These are phyloP conservation scores for Trypanosoma brucei DNA, from an alignment of 208 protist genomes.

Conservation along the genomic window DNA sequence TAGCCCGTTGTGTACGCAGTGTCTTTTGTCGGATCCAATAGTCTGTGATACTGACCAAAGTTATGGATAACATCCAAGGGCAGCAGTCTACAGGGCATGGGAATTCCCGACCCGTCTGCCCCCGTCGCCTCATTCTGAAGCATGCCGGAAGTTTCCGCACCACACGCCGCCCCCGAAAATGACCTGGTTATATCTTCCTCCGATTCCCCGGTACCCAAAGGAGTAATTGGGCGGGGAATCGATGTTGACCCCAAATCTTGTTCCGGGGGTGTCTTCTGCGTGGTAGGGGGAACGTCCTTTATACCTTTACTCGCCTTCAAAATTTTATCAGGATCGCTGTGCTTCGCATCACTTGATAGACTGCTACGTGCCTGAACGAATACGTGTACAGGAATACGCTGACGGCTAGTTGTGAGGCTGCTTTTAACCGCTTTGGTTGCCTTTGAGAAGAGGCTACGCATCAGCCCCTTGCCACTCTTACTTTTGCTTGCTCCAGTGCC, in stretches of 20 bases:
- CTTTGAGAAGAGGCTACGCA: conserved; percentile 49
- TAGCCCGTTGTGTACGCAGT: conserved; percentile 10
- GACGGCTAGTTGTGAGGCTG: conserved; percentile 20
- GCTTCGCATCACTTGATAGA: conserved; percentile 14
- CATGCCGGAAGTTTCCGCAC: neutral
- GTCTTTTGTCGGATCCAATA: conserved; percentile 31
- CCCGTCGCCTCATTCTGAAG: conserved; percentile 10
- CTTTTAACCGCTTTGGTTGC: conserved; percentile 65
- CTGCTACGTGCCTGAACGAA: conserved; percentile 32
- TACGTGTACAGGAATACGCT: conserved; percentile 15
- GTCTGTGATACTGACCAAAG: conserved; percentile 58
- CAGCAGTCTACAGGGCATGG: conserved; percentile 30
- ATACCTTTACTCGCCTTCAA: conserved; percentile 9
- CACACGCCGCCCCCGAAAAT: neutral
- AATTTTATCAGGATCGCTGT: conserved; percentile 14
- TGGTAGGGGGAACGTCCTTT: neutral
- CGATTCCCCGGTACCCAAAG: neutral
- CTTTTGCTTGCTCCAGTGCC: conserved; percentile 7
- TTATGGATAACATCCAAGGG: conserved; percentile 66
- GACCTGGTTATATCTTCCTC: conserved; percentile 3
- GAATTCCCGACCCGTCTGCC: conserved; percentile 10
- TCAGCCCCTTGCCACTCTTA: conserved; percentile 9
- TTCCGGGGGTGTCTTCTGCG: neutral
- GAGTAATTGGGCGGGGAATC: neutral
- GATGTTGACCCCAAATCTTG: neutral